phyloP scores from a whole-genome alignment of 108 stramenopile genomes.

The Thalassiosira profunda region DNA sequence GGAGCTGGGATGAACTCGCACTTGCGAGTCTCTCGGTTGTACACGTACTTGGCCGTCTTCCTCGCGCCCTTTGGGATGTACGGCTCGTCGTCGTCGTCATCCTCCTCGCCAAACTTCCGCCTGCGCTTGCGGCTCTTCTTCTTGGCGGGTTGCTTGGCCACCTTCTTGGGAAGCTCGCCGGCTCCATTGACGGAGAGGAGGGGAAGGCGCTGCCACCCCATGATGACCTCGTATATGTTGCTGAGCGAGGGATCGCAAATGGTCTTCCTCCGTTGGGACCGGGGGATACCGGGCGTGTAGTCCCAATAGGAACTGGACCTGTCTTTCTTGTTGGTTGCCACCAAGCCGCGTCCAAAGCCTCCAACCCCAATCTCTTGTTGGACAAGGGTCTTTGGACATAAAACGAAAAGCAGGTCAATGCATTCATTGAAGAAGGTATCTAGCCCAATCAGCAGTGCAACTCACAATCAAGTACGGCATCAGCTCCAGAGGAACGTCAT shows the following conservation, averaged over 20 bases:
- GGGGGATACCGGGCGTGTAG: too few relatives aligned
- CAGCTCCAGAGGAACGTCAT: neutral
- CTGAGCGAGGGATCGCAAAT: too few relatives aligned
- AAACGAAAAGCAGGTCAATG: too few relatives aligned
- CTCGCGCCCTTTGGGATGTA: neutral
- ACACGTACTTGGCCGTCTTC: constrained; percentile 1
- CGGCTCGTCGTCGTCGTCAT: neutral
- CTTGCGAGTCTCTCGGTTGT: neutral
- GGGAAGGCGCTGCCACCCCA: neutral
- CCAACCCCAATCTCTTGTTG: neutral
- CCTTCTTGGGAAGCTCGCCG: neutral
- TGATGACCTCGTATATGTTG: neutral
- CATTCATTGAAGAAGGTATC: too few relatives aligned
- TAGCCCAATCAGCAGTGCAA: too few relatives aligned
- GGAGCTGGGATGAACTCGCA: too few relatives aligned
- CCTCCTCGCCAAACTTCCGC: neutral
- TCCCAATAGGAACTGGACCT: too few relatives aligned
- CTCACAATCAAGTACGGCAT: neutral
- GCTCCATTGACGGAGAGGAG: neutral
- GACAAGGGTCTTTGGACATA: too few relatives aligned
- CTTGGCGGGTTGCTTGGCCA: neutral
- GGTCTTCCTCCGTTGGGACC: too few relatives aligned
- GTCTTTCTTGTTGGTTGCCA: too few relatives aligned
- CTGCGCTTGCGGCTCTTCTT: neutral
- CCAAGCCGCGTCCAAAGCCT: neutral